Base-by-base conservation (phyloP, 305 asterid species). In the Andrographis paniculata region DNA sequence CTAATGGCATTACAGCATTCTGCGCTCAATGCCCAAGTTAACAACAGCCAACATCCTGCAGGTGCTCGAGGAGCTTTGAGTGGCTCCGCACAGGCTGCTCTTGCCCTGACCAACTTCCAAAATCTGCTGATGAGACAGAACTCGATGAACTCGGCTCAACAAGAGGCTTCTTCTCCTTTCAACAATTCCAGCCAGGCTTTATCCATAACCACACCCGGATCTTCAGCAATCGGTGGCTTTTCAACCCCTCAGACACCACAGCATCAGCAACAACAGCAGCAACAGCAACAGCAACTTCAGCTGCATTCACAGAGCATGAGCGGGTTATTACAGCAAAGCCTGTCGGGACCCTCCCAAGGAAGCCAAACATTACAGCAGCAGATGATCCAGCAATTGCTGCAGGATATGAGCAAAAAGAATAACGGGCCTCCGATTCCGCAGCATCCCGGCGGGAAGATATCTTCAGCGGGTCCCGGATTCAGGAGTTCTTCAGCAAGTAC, bases 71-170 rank as follows among this genome's bases (percentile, higher is more conserved):
- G 82, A 58, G 65, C 75, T 47, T 60, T 76, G 56, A 66, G 69
- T 50, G 89, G 94, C 59, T 73, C 89, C 20, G 76, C 78, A 7
- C 92, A 80, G 57, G 78, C 81, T 27, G 77, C 84, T 61, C 68
- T 73, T 56, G 75, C 77, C 4, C 58, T 76, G 63, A 56, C 70
- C 50, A 74, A 70, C 79, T 84, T 71, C 76, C 95, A 77, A 49
- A 83, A 68, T 66, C 44, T 80, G 68, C 63, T 81, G 51, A 68
- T 58, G 68, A 72, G 97, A 45, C 97, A 85, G 49, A 82, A 71
- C 64, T 87, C 94, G 9, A 74, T 75, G 78, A 78, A 69, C 64
- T 53, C 70, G 33, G 28, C 42, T 33, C 71, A 72, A 37, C 18
- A 37, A 48, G 94, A 82, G 52, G 68, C 66, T 14, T 47, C 83